These are phyloP conservation scores for Magnaporthales sp. DNA, from an alignment of 2,329 filamentous ascomycete species.

Conservation along the genomic window DNA sequence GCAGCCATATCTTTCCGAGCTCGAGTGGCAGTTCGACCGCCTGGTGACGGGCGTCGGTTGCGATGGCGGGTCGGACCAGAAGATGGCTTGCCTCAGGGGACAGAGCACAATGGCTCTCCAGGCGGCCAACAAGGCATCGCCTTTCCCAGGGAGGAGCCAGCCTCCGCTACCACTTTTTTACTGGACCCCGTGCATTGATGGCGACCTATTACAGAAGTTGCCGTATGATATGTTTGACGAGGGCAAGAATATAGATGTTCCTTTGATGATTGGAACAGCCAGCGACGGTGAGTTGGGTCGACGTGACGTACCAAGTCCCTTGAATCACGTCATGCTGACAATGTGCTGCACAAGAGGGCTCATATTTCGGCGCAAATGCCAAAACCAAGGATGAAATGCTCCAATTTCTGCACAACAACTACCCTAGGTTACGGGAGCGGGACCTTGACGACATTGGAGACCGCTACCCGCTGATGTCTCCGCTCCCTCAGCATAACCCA, in stretches of 20 bases:
- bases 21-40: slow-evolving; percentile 16
- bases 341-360: slow-evolving; percentile 29
- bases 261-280: slow-evolving; percentile 34
- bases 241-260: slow-evolving; percentile 33
- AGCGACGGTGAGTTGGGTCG: slow-evolving; percentile 26
- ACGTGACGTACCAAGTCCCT: background rate
- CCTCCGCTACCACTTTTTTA: slow-evolving; percentile 32
- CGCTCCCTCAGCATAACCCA: slow-evolving; percentile 26
- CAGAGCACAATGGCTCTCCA: slow-evolving; percentile 27
- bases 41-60: slow-evolving; percentile 24
- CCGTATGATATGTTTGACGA: slow-evolving; percentile 29
- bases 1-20: slow-evolving; percentile 31
- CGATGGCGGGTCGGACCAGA: slow-evolving; percentile 1
- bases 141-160: slow-evolving; percentile 27
- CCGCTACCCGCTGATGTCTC: slow-evolving; percentile 27
- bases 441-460: slow-evolving; percentile 25
- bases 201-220: slow-evolving; percentile 31
- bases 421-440: slow-evolving; percentile 20
- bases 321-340: background rate
- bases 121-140: slow-evolving; percentile 29
- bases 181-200: slow-evolving; percentile 43
- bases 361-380: slow-evolving; percentile 32
- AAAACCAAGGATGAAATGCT: slow-evolving; percentile 22
- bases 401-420: slow-evolving; percentile 37
- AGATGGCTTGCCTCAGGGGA: slow-evolving; percentile 33